These are phyloP conservation scores for Macrophomina phaseolina DNA, from an alignment of 2,329 filamentous ascomycete genomes.

Conservation along the genomic window DNA sequence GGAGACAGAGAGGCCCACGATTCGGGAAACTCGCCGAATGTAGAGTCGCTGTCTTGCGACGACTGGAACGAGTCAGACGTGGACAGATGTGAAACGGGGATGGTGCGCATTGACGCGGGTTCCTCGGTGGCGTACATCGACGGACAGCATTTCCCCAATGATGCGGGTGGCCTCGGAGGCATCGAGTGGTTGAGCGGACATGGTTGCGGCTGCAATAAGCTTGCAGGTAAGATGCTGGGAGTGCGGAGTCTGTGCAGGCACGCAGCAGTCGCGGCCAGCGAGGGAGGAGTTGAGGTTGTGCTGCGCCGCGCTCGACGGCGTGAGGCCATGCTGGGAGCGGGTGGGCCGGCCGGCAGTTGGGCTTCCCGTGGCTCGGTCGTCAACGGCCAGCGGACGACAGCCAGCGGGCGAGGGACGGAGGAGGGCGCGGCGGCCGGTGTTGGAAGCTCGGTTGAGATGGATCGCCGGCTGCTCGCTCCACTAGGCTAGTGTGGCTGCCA, in stretches of 20 bases:
- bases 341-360: not conserved
- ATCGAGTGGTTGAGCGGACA: constrained; percentile 4
- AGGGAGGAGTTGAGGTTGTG: not conserved
- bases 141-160: constrained; percentile 20
- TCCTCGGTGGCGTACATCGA: constrained; percentile 14
- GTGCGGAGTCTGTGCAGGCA: not conserved
- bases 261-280: not conserved
- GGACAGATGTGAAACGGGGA: not conserved
- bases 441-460: not conserved
- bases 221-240: not conserved
- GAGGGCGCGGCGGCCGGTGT: not conserved
- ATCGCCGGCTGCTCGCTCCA: not conserved
- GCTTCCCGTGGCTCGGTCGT: not conserved
- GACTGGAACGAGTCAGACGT: constrained; percentile 13
- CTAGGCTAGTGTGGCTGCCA: not conserved
- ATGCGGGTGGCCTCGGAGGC: constrained; percentile 17
- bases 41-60: constrained; percentile 21
- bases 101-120: not conserved
- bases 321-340: not conserved
- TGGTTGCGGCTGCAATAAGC: not conserved
- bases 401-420: not conserved
- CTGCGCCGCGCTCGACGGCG: not conserved
- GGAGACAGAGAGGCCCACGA: constrained; percentile 2
- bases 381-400: not conserved
- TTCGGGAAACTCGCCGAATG: constrained; percentile 20